phyloP scores from a whole-genome alignment of 768 basidiomycete genomes.

The Mycena polygramma region DNA sequence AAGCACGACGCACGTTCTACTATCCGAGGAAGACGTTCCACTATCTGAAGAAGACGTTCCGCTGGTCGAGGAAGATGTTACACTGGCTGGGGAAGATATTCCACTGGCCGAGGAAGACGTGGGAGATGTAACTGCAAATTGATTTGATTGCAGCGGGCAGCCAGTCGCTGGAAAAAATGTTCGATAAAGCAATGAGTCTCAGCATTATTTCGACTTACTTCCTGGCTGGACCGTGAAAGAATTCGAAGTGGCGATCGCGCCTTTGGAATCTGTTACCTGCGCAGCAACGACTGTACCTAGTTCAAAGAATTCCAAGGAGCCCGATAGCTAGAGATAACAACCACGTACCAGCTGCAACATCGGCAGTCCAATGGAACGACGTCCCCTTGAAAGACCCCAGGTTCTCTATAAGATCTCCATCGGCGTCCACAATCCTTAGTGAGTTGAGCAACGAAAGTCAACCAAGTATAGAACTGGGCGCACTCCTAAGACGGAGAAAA shows the following conservation, averaged over 20 bases:
- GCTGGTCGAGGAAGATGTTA: no score
- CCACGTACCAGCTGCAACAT: slow-evolving; percentile 17
- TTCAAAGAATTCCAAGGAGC: not conserved
- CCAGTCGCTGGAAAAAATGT: slow-evolving; percentile 2
- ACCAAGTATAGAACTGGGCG: not conserved
- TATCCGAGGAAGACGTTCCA: no score
- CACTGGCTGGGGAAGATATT: no score
- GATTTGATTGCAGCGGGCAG: not conserved
- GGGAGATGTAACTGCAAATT: not conserved
- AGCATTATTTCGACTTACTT: not conserved
- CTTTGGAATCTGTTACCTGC: slow-evolving; percentile 15
- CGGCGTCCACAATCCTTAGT: not conserved
- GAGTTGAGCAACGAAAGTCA: not conserved
- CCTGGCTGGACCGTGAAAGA: slow-evolving; percentile 18
- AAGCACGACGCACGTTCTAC: no score
- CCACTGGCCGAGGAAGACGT: no score
- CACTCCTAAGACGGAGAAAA: slow-evolving; percentile 6
- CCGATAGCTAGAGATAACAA: not conserved
- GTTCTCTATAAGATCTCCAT: not conserved
- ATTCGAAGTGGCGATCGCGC: not conserved
- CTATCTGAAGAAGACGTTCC: no score
- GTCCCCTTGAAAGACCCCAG: not conserved
- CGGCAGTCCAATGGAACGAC: slow-evolving; percentile 18
- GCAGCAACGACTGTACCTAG: slow-evolving; percentile 14
- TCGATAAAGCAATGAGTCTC: not conserved